Evolutionary conservation across 139 green algal genomes (phyloP).

Genomic region (Marvania coccoides): DNA sequence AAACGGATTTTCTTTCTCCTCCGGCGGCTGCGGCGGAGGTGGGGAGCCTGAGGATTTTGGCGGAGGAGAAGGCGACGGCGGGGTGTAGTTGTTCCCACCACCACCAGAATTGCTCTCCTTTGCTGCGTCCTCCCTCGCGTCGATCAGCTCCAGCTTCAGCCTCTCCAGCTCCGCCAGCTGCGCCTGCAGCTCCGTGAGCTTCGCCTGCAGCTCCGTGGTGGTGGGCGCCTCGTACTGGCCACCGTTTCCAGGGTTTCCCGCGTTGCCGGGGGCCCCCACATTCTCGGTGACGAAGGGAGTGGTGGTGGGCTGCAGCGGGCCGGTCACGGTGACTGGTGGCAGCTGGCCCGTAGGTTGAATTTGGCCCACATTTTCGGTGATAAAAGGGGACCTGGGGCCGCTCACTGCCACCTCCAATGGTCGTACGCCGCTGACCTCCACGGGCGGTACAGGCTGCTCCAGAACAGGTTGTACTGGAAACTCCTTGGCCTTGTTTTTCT

Average conservation of each 20-base stretch:
- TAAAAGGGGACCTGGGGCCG: no score
- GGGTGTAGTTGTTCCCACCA: background rate
- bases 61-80: no score
- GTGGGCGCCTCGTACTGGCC: no score
- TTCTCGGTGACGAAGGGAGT: background rate
- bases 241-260: background rate
- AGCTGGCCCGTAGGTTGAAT: background rate
- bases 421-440: no score
- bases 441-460: no score
- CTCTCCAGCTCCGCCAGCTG: background rate
- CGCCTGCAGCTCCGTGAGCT: background rate
- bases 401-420: no score
- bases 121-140: background rate
- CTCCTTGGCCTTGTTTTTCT: background rate
- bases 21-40: no score
- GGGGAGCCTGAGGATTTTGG: no score
- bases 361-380: background rate
- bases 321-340: background rate
- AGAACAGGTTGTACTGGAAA: no score
- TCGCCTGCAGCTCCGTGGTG: background rate
- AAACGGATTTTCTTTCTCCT: no score
- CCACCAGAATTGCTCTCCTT: background rate
- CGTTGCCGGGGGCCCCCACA: background rate
- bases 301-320: background rate
- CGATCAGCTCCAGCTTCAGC: background rate